Evolutionary conservation across 805 yeast genomes (phyloP), one percentile per base, ranked within the genome.

Genomic region (Scheffersomyces amazonensis): DNA sequence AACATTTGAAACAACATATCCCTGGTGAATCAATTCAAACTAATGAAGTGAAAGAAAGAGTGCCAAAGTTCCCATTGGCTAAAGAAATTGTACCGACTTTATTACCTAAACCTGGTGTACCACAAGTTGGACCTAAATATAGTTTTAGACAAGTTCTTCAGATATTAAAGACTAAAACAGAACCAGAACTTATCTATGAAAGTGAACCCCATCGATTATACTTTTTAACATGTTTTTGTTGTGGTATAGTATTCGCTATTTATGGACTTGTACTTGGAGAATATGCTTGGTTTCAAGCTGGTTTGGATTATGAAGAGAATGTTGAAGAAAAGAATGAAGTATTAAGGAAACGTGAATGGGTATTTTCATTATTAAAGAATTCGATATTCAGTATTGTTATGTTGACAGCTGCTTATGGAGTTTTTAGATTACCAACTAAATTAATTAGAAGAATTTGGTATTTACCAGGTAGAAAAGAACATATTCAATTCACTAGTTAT

Each of bases 171-270:
- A 62, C 65, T 28, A 77, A 81, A 48, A 62, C 60, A 10, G 71
- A 74, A 34, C 91, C 91, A 1, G 95, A 86, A 52, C 65, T 87
- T 37, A 71, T 87, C 31, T 87, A 87, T 60, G 91, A 86, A 66
- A 79, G 89, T 18, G 95, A 87, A 60, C 86, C 93, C 0, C 95
- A 87, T 54, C 67, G 84, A 40, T 66, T 85, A 22, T 87, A 86
- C 58, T 87, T 86, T 56, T 64, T 85, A 9, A 74, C 79, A 16
- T 76, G 86, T 54, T 78, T 81, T 44, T 78, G 86, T 32, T 71
- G 83, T 52, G 87, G 89, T 0, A 62, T 85, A 27, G 79, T 82
- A 9, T 77, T 83, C 49, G 68, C 83, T 2, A 69, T 83, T n/a
- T 87, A 87, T 56, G 86, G 84, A 5, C 56, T 83, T 34, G 78